phyloP scores from a whole-genome alignment of 305 asterid species.

The Rubia balearica region DNA sequence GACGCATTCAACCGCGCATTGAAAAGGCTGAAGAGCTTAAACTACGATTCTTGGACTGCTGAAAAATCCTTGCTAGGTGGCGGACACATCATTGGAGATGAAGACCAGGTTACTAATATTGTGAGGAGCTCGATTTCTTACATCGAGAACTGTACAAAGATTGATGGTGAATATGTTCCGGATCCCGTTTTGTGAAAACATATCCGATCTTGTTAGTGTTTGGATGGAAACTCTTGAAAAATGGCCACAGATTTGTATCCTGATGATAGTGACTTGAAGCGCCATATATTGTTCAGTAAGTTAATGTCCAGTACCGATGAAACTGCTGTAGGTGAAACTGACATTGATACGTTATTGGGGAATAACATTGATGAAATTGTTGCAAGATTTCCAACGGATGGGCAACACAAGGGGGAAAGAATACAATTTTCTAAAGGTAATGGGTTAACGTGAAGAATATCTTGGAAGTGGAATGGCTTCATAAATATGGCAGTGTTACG shows the following conservation, averaged over 20 bases:
- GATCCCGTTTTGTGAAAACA: neutral
- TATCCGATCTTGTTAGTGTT: neutral
- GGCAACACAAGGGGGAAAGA: neutral
- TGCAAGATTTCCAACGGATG: neutral
- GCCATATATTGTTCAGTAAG: neutral
- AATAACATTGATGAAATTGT: neutral
- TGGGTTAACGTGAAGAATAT: neutral
- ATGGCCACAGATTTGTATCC: neutral
- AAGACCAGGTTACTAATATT: neutral
- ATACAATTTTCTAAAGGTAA: neutral
- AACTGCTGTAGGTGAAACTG: neutral
- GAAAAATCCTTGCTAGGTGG: neutral
- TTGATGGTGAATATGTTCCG: neutral
- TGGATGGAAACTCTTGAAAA: neutral
- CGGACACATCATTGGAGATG: neutral
- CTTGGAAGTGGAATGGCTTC: neutral
- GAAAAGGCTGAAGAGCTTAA: neutral
- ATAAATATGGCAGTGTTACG: neutral
- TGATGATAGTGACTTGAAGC: neutral
- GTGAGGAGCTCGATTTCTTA: neutral
- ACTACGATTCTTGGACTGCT: neutral
- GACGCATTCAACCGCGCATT: neutral
- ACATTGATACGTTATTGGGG: neutral
- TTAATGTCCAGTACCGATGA: neutral
- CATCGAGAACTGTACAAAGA: neutral